These are phyloP conservation scores for Solanum sparsipilum DNA, from an alignment of 257 asterid genomes.

Conservation along the genomic window DNA sequence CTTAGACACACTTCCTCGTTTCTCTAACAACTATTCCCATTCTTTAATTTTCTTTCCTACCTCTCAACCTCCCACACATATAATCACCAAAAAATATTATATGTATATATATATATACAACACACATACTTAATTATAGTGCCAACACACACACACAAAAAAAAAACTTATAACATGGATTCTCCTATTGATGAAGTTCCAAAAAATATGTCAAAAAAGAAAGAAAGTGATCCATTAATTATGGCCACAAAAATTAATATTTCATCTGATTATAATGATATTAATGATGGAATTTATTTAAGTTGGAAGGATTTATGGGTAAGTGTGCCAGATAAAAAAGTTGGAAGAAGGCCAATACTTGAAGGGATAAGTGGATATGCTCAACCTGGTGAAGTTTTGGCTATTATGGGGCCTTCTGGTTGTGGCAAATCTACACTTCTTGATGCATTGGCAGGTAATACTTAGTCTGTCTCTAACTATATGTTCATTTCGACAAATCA, in stretches of 20 bases:
- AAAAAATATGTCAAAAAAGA: neutral
- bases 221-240: neutral
- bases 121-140: neutral
- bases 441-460: slow-evolving; percentile 46
- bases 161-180: neutral
- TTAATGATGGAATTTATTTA: slow-evolving; percentile 22
- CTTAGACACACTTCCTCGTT: neutral
- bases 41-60: neutral
- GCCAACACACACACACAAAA: too few relatives aligned
- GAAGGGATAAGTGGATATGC: slow-evolving; percentile 44
- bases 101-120: neutral
- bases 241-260: neutral
- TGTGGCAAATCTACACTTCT: slow-evolving; percentile 63
- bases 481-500: rapidly evolving
- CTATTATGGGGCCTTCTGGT: slow-evolving; percentile 67
- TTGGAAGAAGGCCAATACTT: slow-evolving; percentile 31
- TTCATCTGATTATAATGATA: neutral
- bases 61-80: neutral
- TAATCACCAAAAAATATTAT: neutral
- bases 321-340: slow-evolving; percentile 26
- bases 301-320: slow-evolving; percentile 52
- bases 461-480: too few relatives aligned
- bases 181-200: neutral
- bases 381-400: slow-evolving; percentile 39
- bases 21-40: neutral